phyloP scores from a whole-genome alignment of 805 yeast species.

The Pichia occidentalis region DNA sequence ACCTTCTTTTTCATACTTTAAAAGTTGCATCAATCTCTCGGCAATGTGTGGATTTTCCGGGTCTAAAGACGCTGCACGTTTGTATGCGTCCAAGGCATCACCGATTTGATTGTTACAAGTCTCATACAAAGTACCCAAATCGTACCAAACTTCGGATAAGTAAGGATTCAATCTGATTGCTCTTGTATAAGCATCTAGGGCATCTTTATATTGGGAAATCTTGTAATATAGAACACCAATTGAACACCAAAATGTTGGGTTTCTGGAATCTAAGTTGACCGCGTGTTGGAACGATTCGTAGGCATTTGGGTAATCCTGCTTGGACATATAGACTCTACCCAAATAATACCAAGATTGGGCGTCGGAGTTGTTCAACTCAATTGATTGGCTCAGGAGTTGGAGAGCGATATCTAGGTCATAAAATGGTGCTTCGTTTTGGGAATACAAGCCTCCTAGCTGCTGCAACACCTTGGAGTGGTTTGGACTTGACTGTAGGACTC shows the following conservation, averaged over 20 bases:
- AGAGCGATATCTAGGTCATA: conserved; percentile 81
- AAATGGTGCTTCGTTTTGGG: conserved; percentile 62
- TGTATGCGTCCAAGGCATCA: conserved; percentile 95
- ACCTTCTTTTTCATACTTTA: conserved; percentile 64
- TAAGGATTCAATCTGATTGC: conserved; percentile 95
- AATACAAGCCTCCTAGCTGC: conserved; percentile 91
- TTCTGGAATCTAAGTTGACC: conserved; percentile 91
- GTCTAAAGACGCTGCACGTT: conserved; percentile 91
- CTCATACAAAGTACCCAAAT: conserved; percentile 92
- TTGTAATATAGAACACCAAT: conserved; percentile 95
- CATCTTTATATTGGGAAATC: conserved; percentile 93
- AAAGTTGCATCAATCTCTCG: conserved; percentile 82
- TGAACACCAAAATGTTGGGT: conserved; percentile 97
- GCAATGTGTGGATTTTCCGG: conserved; percentile 93
- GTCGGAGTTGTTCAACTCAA: conserved; percentile 84
- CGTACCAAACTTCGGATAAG: conserved; percentile 97
- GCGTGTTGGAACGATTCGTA: conserved; percentile 99
- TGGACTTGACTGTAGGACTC: conserved; percentile 83
- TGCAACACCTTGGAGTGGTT: conserved; percentile 94
- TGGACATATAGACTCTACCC: conserved; percentile 95
- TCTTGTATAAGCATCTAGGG: conserved; percentile 93
- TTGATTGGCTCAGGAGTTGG: conserved; percentile 72
- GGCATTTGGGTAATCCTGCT: conserved; percentile 91
- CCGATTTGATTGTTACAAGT: conserved; percentile 93
- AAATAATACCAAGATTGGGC: conserved; percentile 97